These are phyloP conservation scores for Pyrenophora seminiperda DNA, from an alignment of 2,329 filamentous ascomycete species.

Conservation along the genomic window DNA sequence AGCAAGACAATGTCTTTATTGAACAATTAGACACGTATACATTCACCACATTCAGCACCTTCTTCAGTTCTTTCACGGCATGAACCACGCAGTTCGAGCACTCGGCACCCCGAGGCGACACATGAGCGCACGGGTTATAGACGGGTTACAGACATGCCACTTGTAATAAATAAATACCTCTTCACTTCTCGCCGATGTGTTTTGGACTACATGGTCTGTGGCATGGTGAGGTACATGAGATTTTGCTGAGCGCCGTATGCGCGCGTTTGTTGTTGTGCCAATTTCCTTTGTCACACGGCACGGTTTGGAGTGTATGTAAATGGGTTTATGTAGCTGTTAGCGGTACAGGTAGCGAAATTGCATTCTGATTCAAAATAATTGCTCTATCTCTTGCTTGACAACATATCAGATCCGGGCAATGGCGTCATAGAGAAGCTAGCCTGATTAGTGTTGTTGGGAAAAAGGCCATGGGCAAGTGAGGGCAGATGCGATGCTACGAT, in stretches of 20 bases:
- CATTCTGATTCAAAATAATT: neutral
- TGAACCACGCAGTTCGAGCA: constrained; percentile 1
- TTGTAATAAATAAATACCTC: neutral
- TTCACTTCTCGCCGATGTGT: constrained; percentile 1
- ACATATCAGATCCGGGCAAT: no score
- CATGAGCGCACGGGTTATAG: neutral
- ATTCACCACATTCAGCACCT: neutral
- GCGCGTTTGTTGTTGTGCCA: neutral
- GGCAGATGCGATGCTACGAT: no score
- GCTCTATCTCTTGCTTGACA: no score
- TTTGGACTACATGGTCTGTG: neutral
- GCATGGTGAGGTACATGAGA: neutral
- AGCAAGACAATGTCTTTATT: neutral
- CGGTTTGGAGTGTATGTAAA: neutral
- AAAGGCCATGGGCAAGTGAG: no score
- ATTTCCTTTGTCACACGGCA: neutral
- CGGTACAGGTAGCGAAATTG: no score
- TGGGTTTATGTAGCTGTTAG: neutral
- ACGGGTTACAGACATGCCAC: neutral
- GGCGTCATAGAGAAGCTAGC: no score
- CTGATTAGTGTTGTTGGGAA: no score
- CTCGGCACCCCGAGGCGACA: neutral
- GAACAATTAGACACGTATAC: neutral
- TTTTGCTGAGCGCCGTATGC: neutral
- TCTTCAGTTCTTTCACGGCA: constrained; percentile 4